Conservation (phyloP, 345 rosid genomes). For the Microthlaspi erraticum region DNA sequence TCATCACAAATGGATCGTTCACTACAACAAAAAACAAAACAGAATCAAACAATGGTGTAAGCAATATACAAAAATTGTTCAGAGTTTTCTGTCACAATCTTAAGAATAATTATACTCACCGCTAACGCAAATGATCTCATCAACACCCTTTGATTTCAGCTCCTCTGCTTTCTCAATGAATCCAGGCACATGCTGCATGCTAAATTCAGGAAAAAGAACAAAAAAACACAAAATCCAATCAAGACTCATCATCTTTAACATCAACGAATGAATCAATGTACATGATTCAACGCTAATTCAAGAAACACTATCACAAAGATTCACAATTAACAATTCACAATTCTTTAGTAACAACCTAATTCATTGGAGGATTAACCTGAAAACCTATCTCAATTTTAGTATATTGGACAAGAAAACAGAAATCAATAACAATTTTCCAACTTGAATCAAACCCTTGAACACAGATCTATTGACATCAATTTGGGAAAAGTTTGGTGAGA, state of each 20-base stretch:
- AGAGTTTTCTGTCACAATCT: too few relatives aligned
- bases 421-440: background rate
- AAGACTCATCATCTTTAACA: background rate
- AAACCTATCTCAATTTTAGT: background rate
- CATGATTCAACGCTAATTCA: conserved; percentile 71
- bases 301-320: background rate
- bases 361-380: too few relatives aligned
- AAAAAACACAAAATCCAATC: background rate
- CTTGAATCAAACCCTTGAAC: too few relatives aligned
- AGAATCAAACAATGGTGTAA: too few relatives aligned
- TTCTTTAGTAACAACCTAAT: background rate
- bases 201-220: conserved; percentile 32
- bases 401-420: too few relatives aligned
- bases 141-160: conserved; percentile 82
- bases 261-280: conserved; percentile 68
- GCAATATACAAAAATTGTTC: too few relatives aligned
- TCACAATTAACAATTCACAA: too few relatives aligned
- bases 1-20: conserved; percentile 96
- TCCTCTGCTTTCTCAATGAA: conserved; percentile 87
- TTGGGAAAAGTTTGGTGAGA: background rate
- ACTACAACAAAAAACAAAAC: conserved; percentile 54
- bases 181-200: conserved; percentile 96
- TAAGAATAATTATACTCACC: too few relatives aligned
- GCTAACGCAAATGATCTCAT: conserved; percentile 79
- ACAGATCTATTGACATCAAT: background rate